These are phyloP conservation scores for Protomyces inundatus DNA, from an alignment of 1,139 yeast genomes.

Conservation along the genomic window DNA sequence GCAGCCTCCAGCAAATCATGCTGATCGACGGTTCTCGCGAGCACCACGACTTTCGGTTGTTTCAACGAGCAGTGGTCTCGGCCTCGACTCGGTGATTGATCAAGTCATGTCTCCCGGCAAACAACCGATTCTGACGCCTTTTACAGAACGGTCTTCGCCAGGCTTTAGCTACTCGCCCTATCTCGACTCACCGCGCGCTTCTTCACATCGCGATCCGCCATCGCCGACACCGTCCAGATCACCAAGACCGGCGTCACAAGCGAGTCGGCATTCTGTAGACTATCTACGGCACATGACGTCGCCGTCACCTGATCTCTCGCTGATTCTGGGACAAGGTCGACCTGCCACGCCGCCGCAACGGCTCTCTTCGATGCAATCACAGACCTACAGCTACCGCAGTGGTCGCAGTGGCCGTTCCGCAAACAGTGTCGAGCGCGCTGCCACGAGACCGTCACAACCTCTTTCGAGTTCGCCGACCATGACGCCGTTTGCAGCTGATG, in stretches of 20 bases:
- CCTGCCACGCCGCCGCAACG: too few relatives aligned
- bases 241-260: too few relatives aligned
- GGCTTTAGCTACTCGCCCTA: neutral
- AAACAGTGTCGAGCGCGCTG: too few relatives aligned
- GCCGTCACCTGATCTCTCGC: neutral
- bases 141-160: neutral
- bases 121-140: neutral
- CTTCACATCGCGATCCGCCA: neutral
- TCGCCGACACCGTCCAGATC: neutral
- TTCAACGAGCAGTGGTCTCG: conserved; percentile 1
- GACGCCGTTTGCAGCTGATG: too few relatives aligned
- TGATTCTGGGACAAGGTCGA: neutral
- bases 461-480: too few relatives aligned
- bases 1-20: neutral
- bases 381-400: neutral
- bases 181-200: neutral
- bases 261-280: neutral
- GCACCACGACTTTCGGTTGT: conserved; percentile 9
- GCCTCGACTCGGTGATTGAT: conserved; percentile 7
- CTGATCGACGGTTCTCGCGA: neutral
- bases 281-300: neutral
- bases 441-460: neutral
- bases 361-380: neutral
- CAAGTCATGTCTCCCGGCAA: neutral
- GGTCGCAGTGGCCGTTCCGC: too few relatives aligned